Percentiles rank a stretch among this genome's conserved stretches.
Conservation (phyloP, 257 asterid genomes). For the Jaltomata sinuosa region DNA sequence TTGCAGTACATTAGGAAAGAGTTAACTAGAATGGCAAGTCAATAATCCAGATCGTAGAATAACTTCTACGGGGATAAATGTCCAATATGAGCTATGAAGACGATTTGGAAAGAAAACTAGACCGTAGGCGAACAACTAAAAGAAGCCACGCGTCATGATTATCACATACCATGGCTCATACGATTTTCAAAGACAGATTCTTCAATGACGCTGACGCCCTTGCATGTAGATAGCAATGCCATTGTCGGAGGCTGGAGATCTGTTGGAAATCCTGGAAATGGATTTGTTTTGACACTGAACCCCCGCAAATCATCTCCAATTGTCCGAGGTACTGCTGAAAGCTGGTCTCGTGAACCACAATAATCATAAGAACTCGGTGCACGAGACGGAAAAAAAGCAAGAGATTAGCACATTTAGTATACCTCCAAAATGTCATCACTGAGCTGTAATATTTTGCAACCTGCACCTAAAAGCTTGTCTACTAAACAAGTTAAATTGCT, state of each 20-base stretch:
- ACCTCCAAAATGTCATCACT: constrained; percentile 19
- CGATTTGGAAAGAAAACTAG: neutral
- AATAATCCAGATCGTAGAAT: neutral
- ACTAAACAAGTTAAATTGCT: constrained; percentile 7
- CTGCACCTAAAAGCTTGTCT: constrained; percentile 17
- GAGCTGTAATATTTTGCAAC: constrained; percentile 22
- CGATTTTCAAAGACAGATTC: constrained; percentile 41
- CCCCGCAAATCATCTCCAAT: constrained; percentile 12
- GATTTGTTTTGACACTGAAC: constrained; percentile 20
- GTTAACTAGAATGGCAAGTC: neutral
- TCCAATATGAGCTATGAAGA: neutral
- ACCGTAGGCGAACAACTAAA: neutral
- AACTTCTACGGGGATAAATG: neutral
- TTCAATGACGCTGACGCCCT: constrained; percentile 21
- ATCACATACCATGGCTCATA: constrained; percentile 30
- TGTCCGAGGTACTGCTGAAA: constrained; percentile 13
- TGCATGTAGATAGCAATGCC: constrained; percentile 34
- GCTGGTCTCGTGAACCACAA: constrained; percentile 8
- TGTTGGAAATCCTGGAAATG: constrained; percentile 42
- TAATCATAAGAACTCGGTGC: neutral
- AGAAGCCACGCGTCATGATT: neutral
- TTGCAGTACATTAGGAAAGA: neutral
- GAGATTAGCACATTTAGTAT: neutral
- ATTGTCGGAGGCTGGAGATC: constrained; percentile 39
- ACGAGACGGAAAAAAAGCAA: neutral